These are phyloP conservation scores for Fraxinus nigra DNA, from an alignment of 305 asterid species.

Conservation along the genomic window DNA sequence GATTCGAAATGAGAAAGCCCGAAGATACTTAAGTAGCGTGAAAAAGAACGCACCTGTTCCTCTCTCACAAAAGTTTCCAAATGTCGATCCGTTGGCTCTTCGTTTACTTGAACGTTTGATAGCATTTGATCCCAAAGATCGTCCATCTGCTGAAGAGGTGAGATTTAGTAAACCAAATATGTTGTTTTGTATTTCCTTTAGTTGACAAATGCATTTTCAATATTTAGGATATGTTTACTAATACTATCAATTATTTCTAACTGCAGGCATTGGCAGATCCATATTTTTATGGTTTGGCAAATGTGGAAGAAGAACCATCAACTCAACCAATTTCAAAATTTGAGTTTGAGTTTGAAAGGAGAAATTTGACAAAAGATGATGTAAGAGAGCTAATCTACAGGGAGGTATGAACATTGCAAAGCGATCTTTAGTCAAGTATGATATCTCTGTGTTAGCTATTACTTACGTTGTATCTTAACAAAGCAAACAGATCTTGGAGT, in stretches of 20 bases:
- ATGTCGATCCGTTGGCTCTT: conserved; percentile 81
- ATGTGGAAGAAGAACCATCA: conserved; percentile 84
- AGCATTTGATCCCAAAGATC: conserved; percentile 93
- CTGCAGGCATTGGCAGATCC: conserved; percentile 84
- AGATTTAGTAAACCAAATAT: conserved; percentile 22
- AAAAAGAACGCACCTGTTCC: conserved; percentile 61
- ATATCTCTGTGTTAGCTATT: conserved; percentile 30
- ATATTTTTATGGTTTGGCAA: conserved; percentile 68
- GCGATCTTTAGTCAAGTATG: conserved; percentile 22
- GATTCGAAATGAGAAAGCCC: conserved; percentile 88
- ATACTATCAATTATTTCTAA: conserved; percentile 1
- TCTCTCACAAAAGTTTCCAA: conserved; percentile 66
- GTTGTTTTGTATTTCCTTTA: background rate
- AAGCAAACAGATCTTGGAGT: conserved; percentile 92
- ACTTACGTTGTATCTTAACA: conserved; percentile 50
- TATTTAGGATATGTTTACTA: conserved; percentile 1
- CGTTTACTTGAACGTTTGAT: conserved; percentile 70
- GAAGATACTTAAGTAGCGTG: conserved; percentile 81
- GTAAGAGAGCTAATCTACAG: conserved; percentile 81
- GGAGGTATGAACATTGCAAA: conserved; percentile 54
- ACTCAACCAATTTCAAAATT: conserved; percentile 74
- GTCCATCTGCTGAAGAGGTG: conserved; percentile 87
- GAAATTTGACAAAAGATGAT: conserved; percentile 63
- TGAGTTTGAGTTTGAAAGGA: conserved; percentile 89
- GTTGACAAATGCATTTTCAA: background rate